Base-by-base conservation (phyloP, 768 basidiomycete species). In the Trametes elegans region DNA sequence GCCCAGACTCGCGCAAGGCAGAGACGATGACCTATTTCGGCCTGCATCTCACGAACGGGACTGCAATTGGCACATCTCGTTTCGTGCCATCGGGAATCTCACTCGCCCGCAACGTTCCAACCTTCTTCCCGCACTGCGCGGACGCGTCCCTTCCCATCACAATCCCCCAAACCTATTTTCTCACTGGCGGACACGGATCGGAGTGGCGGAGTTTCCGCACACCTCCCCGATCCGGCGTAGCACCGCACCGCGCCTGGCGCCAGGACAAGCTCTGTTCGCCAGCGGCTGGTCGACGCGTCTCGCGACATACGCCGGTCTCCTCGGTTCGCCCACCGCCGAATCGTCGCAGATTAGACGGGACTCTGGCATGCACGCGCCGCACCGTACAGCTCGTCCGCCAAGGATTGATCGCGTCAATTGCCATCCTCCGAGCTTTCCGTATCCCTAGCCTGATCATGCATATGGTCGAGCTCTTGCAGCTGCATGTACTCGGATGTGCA, bases 11-110 rank as follows among this genome's bases (percentile, higher is more conserved):
- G 51, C 42, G 16, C 18, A 32, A 42, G 19, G 49, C 50, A 49
- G 51, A 40, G 40, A 34, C 57, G 57, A 59, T 28, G 52, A 41
- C 52, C 57, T 53, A 52, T 53, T 49, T 57, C 59, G 62, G 59
- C 60, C 28, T 52, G 39, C 49, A 57, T 44, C 51, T 47, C 56
- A 38, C 49, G 54, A 49, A 55, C 42, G 45, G 42, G 43, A 36
- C 26, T 43, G 40, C 41, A 46, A 40, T 42, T 31, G 32, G 47
- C 47, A 28, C 49, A 55, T 59, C 53, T 36, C 43, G 35, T 49
- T 41, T 48, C 51, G 53, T 35, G 49, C 50, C 45, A 53, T 56
- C 57, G 45, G 42, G 44, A 35, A 50, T 58, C 57, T 29, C 26
- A 14, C 54, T 29, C 48, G 43, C 47, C 34, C 21, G 24, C 46